A percentile compares a stretch with the other conserved stretches of the same genome.
Conservation (phyloP, 176 grass and related monocot species). For the Ampelocalamus luodianensis region DNA sequence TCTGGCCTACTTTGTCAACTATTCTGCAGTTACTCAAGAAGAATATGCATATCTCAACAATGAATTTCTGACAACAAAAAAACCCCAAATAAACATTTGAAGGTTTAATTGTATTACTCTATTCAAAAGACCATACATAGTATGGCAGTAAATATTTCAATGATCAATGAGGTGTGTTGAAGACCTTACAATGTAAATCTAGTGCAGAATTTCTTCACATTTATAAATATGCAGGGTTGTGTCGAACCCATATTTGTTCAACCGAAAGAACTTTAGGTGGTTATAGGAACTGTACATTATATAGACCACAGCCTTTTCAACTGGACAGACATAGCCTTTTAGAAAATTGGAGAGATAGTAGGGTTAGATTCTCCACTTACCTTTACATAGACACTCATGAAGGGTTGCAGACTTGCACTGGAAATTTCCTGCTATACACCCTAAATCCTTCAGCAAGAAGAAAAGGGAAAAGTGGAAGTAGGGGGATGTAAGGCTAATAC, state of each 20-base stretch:
- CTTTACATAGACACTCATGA: constrained; percentile 4
- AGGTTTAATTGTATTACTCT: background rate
- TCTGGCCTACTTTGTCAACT: background rate
- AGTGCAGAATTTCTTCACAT: background rate
- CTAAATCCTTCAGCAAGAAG: constrained; percentile 25
- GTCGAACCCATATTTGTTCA: background rate
- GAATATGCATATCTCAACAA: background rate
- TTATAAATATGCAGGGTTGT: background rate
- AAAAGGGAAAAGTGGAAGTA: constrained; percentile 9
- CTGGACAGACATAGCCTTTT: background rate
- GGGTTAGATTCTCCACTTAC: constrained; percentile 27
- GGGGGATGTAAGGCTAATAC: background rate
- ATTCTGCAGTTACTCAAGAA: constrained; percentile 10
- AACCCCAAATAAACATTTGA: background rate
- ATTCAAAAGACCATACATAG: background rate
- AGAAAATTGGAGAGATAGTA: background rate
- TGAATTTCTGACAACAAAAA: background rate
- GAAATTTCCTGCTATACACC: constrained; percentile 6
- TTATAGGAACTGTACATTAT: background rate
- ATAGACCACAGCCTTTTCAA: background rate
- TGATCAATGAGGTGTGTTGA: background rate
- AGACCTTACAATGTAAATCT: background rate
- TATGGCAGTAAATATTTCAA: background rate
- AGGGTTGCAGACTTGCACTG: background rate
- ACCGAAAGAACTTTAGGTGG: background rate